Base-by-base conservation (phyloP, 2,329 filamentous ascomycete species). In the Neopestalotiopsis sp. region DNA sequence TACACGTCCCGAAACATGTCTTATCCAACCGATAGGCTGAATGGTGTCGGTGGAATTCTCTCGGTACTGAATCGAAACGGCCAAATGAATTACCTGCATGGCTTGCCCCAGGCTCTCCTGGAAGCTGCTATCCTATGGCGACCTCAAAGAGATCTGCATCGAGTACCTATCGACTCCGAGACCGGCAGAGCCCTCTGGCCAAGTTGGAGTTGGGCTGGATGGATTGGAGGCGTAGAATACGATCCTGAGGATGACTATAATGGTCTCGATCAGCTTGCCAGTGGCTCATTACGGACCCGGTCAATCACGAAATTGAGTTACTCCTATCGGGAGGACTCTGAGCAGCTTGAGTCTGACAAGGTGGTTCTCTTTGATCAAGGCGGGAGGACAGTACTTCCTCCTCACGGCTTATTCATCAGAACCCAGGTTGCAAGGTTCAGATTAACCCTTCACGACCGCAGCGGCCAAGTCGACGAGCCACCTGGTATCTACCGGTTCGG, bases 1-100 rank as follows among this genome's bases (percentile, higher is more conserved):
- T 69, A 69, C 38, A 69, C 68, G 2, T 49, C 45, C 30, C 65
- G 68, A 30, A 40, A 57, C 17, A 67, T 69, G 68, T 56, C 68
- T 2, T 65, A 56, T 32, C 28, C 61, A 17, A 45, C 62, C 24
- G 68, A 69, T 56, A 61, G 68, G 9, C 45, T 69, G 14, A 57
- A 61, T 1, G 68, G 65, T 12, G 34, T 65, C 9, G n/a, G 14
- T 5, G 68, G 68, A 20, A 40, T 69, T 17, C 42, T 69, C 3
- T 38, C 30, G 0, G 9, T 62, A 5, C 20, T 62, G 30, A 7
- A 20, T 40, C 59, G 10, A 10, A 4, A 40, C 20, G 59, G 59
- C 5, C 0, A 62, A 14, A 62, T 62, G 30, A n/a, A 62, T 34
- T 40, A n/a, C 10, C 5, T 62, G 1, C 32, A 62, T 3, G 30